Conservation (phyloP, 2,329 filamentous ascomycete species). For the Alternaria sp. region DNA sequence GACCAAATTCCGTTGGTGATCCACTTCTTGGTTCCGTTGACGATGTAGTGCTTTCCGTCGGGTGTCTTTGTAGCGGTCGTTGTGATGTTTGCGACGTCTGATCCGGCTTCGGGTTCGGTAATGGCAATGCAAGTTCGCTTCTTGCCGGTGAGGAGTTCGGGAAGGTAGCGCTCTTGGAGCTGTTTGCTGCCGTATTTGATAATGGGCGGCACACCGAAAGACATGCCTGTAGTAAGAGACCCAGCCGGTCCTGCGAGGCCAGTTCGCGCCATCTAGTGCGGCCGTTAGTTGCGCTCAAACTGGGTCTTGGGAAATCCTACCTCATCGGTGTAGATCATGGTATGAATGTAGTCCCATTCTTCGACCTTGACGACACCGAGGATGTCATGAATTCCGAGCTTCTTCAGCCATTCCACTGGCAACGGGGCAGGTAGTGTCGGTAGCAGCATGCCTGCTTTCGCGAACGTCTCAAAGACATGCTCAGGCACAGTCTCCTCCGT, state of each 20-base stretch:
- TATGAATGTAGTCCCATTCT: slow-evolving; percentile 76
- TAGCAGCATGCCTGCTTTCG: slow-evolving; percentile 71
- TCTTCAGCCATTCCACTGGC: slow-evolving; percentile 71
- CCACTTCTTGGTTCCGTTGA: slow-evolving; percentile 83
- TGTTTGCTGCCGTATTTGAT: slow-evolving; percentile 69
- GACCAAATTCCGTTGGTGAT: slow-evolving; percentile 66
- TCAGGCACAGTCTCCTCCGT: slow-evolving; percentile 66
- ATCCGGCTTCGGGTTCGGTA: slow-evolving; percentile 76
- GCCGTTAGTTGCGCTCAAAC: background rate
- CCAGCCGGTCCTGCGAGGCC: slow-evolving; percentile 69
- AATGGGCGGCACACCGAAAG: slow-evolving; percentile 74
- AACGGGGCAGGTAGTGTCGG: slow-evolving; percentile 72
- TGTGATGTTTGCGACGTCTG: slow-evolving; percentile 74
- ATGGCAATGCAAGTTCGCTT: slow-evolving; percentile 78
- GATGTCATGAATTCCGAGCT: slow-evolving; percentile 69
- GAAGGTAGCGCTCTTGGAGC: slow-evolving; percentile 72
- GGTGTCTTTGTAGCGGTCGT: slow-evolving; percentile 68
- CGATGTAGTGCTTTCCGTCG: slow-evolving; percentile 71
- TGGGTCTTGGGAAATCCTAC: slow-evolving; percentile 34
- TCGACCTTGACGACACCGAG: slow-evolving; percentile 71
- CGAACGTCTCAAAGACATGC: slow-evolving; percentile 69
- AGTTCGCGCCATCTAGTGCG: slow-evolving; percentile 63
- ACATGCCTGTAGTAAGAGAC: slow-evolving; percentile 73
- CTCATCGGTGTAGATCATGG: slow-evolving; percentile 73
- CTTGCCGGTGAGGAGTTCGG: slow-evolving; percentile 69